phyloP scores from a whole-genome alignment of 164 flowering plant species.

The Vitis rupestris region DNA sequence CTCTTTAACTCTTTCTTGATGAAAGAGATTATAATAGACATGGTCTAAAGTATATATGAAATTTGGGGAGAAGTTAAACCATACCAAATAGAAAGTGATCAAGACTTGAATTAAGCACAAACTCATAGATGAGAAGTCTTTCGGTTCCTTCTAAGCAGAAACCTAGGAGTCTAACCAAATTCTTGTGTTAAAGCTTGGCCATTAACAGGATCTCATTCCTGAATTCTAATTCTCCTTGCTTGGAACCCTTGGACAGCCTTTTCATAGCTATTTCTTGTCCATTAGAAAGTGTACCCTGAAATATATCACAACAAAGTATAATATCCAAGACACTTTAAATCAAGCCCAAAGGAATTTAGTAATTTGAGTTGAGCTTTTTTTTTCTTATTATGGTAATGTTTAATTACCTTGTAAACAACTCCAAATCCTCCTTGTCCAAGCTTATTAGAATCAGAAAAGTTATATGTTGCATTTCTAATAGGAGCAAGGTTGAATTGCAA shows the following conservation, averaged over 20 bases:
- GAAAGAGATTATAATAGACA: too few species aligned
- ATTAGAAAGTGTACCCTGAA: conserved; percentile 20
- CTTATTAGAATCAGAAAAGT: conserved; percentile 21
- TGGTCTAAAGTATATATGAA: too few species aligned
- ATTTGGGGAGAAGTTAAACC: neutral
- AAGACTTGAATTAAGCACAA: conserved; percentile 21
- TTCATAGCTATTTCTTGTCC: conserved; percentile 27
- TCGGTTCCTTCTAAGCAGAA: conserved; percentile 19
- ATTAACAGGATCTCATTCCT: conserved; percentile 26
- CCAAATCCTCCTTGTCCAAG: conserved; percentile 31
- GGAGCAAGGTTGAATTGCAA: conserved; percentile 14
- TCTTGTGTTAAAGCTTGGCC: conserved; percentile 25
- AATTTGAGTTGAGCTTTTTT: too few species aligned
- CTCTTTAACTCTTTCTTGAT: too few species aligned
- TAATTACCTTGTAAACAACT: conserved; percentile 21
- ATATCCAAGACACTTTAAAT: neutral
- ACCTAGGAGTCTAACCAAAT: conserved; percentile 21
- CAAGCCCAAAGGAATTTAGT: too few species aligned
- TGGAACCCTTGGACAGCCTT: conserved; percentile 18
- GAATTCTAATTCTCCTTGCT: conserved; percentile 25
- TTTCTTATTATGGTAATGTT: neutral
- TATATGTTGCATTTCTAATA: conserved; percentile 16
- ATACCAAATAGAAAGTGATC: conserved; percentile 24
- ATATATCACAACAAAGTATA: neutral
- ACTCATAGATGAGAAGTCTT: conserved; percentile 29